These are phyloP conservation scores for Cyberlindnera xylosilytica DNA, from an alignment of 805 yeast species.

Conservation along the genomic window DNA sequence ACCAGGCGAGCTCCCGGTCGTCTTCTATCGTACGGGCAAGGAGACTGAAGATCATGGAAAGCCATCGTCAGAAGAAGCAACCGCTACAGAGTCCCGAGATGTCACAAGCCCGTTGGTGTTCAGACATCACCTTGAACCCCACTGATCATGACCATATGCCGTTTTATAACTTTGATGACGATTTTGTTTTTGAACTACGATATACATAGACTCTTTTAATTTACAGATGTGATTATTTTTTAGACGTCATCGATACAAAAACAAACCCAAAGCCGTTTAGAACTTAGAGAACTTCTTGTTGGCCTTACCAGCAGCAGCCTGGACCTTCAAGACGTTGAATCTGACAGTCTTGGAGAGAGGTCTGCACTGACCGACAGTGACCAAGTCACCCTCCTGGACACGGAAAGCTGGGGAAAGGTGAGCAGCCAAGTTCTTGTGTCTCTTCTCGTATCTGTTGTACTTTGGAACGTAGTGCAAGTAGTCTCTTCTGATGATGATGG, in stretches of 20 bases:
- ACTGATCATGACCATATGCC: not conserved
- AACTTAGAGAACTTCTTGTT: slow-evolving; percentile 96
- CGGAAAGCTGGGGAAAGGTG: slow-evolving; percentile 99
- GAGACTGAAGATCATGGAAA: not conserved
- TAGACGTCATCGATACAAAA: slow-evolving; percentile 13
- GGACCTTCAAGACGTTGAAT: slow-evolving; percentile 98
- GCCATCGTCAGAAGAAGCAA: not conserved
- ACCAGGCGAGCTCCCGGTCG: slow-evolving; percentile 21
- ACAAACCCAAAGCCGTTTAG: slow-evolving; percentile 42
- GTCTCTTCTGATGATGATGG: slow-evolving; percentile 99
- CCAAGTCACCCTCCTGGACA: slow-evolving; percentile 97
- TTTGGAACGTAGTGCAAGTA: slow-evolving; percentile 99
- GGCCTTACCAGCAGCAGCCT: slow-evolving; percentile 81
- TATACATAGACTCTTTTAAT: slow-evolving; percentile 2
- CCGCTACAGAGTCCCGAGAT: not conserved
- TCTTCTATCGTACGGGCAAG: slow-evolving; percentile 12
- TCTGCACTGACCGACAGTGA: slow-evolving; percentile 99
- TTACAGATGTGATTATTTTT: slow-evolving; percentile 20
- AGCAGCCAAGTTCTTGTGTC: slow-evolving; percentile 99
- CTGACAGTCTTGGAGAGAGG: slow-evolving; percentile 99
- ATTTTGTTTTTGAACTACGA: not conserved
- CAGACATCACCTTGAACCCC: not conserved
- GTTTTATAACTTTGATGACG: too few species aligned
- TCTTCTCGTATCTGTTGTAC: slow-evolving; percentile 99
- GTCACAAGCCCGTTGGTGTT: not conserved